Evolutionary conservation across 805 yeast genomes (phyloP).

Genomic region (Zygosaccharomyces bailii): DNA sequence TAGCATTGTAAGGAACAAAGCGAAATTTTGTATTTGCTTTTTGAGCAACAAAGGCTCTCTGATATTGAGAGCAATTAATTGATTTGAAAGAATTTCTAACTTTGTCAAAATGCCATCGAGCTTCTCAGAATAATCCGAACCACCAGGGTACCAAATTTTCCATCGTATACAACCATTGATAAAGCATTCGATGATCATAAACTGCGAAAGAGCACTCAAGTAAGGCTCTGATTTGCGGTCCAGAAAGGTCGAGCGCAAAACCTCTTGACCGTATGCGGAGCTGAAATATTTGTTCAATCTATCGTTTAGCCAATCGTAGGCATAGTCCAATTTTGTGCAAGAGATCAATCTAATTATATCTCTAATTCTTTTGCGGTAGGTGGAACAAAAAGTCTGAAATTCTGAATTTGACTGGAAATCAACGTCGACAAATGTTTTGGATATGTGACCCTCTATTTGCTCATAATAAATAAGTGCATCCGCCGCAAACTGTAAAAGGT

Average conservation of each 20-base stretch:
- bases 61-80: constrained; percentile 68
- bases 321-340: constrained; percentile 79
- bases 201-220: constrained; percentile 73
- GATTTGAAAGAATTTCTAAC: constrained; percentile 69
- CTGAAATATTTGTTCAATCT: constrained; percentile 70
- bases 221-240: constrained; percentile 63
- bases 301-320: constrained; percentile 76
- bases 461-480: constrained; percentile 73
- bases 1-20: constrained; percentile 87
- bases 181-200: constrained; percentile 83
- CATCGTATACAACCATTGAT: constrained; percentile 91
- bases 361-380: constrained; percentile 79
- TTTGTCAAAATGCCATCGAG: constrained; percentile 50
- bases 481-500: constrained; percentile 70
- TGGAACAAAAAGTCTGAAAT: constrained; percentile 65
- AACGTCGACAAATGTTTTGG: constrained; percentile 65
- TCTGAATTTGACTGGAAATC: constrained; percentile 91
- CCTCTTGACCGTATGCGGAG: constrained; percentile 61
- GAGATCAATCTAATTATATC: constrained; percentile 86
- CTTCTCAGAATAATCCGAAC: constrained; percentile 43
- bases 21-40: constrained; percentile 86
- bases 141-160: constrained; percentile 75
- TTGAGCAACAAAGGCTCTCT: constrained; percentile 78
- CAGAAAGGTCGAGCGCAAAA: constrained; percentile 52
- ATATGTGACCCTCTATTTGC: constrained; percentile 59